Base-by-base conservation (phyloP, 768 basidiomycete genomes). In the Tricholoma sp. region DNA sequence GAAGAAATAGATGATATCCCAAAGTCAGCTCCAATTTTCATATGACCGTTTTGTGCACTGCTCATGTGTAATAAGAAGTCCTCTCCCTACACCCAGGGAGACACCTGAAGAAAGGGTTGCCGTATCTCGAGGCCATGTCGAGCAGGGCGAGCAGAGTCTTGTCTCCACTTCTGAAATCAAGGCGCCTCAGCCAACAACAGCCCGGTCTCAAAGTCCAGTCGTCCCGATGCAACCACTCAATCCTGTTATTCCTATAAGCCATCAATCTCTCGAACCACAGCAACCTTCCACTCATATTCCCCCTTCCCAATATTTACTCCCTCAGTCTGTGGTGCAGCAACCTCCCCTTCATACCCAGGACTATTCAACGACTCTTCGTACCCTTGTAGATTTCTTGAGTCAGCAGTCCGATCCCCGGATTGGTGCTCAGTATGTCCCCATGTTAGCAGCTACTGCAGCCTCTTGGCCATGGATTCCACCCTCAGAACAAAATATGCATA, bases 81-180 rank as follows among this genome's bases (percentile, higher is more conserved):
- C 80, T 53, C 65, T 86, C 53, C 84, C 85, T 32, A 86, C 85
- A 3, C 85, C 85, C 15, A 75, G 85, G 28, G 73, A 76, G 13
- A 85, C 83, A 12, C 84, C 84, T 13, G 70, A 75, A 11, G 74
- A 74, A 37, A 56, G 61, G 17, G 47, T 53, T 13, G 39, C 57
- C 17, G 32, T 24, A 45, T 41, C 44, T 37, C 47, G 54, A 17
- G 42, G 36, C 28, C 9, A 39, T 47, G 18, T 53, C 39, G 15
- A 17, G 13, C 57, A 44, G 45, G 37, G 34, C 4, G 29, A 18
- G 33, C 39, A 31, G 6, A 52, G 20, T 11, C 7, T 17, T 32
- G 47, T 32, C 13, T 31, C 15, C 29, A 49, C 29, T n/a, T 49
- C 47, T 49, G n/a, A 29, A 32, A 49, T 31, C 9, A n/a, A 31